Conservation (phyloP, 2,329 filamentous ascomycete species). For the Thelonectria discophora region DNA sequence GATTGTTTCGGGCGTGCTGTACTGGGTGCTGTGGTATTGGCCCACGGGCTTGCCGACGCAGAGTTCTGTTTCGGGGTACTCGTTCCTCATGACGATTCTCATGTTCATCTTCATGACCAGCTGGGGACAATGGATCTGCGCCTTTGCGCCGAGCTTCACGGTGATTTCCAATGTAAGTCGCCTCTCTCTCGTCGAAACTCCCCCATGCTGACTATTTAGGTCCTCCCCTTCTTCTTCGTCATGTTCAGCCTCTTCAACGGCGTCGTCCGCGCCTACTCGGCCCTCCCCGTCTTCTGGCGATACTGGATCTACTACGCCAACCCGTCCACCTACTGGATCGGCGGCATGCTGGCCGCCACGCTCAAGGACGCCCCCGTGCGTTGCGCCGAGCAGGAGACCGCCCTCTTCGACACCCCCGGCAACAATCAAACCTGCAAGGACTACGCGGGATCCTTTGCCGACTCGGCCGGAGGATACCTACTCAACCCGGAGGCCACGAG, state of each 20-base stretch:
- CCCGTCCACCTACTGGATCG: constrained; percentile 36
- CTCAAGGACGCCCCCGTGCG: constrained; percentile 43
- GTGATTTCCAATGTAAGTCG: constrained; percentile 72
- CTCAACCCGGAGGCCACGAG: constrained; percentile 65
- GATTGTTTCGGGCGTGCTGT: constrained; percentile 70
- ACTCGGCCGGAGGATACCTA: constrained; percentile 65
- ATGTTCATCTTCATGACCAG: constrained; percentile 79
- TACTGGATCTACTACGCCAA: constrained; percentile 39
- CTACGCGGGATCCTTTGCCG: constrained; percentile 68
- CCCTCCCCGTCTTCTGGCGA: constrained; percentile 72
- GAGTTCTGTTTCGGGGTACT: constrained; percentile 73
- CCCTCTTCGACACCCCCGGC: constrained; percentile 66
- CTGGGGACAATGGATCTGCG: constrained; percentile 87
- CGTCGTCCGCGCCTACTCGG: constrained; percentile 73
- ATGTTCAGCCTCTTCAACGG: constrained; percentile 82
- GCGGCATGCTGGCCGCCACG: constrained; percentile 35
- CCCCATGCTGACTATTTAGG: constrained; percentile 47
- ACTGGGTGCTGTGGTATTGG: constrained; percentile 82
- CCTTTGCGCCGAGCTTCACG: constrained; percentile 81
- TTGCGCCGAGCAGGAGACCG: constrained; percentile 51
- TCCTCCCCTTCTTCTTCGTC: constrained; percentile 83
- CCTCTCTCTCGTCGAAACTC: constrained; percentile 38
- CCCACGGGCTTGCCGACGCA: constrained; percentile 74
- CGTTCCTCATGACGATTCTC: constrained; percentile 80
- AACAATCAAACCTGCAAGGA: constrained; percentile 66